phyloP scores from a whole-genome alignment of 768 basidiomycete species.

The Sporobolomyces roseus region DNA sequence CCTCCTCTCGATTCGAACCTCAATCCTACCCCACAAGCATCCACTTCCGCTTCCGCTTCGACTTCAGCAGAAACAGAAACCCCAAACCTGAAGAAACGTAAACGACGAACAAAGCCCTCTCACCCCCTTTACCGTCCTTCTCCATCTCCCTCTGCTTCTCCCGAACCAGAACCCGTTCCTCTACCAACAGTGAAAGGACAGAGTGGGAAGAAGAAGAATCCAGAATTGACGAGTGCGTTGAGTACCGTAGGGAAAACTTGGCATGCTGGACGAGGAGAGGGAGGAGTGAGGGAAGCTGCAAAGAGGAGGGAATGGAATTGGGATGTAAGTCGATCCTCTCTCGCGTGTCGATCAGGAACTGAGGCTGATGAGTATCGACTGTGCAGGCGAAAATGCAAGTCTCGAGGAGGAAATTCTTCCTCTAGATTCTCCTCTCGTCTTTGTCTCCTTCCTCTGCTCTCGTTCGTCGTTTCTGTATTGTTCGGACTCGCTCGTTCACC shows the following conservation, averaged over 20 bases:
- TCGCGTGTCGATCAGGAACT: too few relatives aligned
- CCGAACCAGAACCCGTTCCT: too few relatives aligned
- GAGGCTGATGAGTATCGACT: too few relatives aligned
- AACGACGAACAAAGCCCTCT: slow-evolving; percentile 34
- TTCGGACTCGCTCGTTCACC: too few relatives aligned
- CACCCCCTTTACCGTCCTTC: slow-evolving; percentile 39
- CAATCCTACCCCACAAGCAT: too few relatives aligned
- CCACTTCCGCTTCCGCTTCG: not conserved
- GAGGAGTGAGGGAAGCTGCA: slow-evolving; percentile 48
- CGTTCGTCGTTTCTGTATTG: too few relatives aligned
- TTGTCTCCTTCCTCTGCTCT: not conserved
- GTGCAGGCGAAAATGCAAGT: slow-evolving; percentile 95
- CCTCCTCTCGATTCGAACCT: slow-evolving; percentile 16
- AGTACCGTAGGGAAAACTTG: slow-evolving; percentile 42
- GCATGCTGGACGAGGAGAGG: slow-evolving; percentile 43
- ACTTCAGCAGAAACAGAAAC: not conserved
- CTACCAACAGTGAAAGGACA: too few relatives aligned
- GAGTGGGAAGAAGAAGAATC: slow-evolving; percentile 20
- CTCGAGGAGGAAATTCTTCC: slow-evolving; percentile 70
- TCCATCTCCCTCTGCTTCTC: slow-evolving; percentile 14
- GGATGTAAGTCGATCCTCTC: too few relatives aligned
- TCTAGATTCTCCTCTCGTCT: not conserved
- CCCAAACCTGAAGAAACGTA: slow-evolving; percentile 52
- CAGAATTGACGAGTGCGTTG: slow-evolving; percentile 35
- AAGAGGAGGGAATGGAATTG: slow-evolving; percentile 83